Evolutionary conservation across 805 yeast genomes (phyloP).

Genomic region (Kazachstania viticola): DNA sequence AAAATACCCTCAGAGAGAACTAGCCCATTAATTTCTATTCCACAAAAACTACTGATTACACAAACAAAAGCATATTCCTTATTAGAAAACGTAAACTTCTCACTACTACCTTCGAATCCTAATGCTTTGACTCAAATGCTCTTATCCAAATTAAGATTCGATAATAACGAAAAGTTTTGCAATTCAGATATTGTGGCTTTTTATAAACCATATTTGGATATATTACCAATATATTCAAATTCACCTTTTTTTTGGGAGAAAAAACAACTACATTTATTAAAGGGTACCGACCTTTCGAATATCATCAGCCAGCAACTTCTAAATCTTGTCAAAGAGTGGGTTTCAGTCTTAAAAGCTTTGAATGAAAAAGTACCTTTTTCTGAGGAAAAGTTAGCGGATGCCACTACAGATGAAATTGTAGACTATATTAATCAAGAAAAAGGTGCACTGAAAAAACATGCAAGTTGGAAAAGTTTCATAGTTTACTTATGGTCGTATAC

Average conservation of each 20-base stretch:
- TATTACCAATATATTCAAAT: conserved; percentile 38
- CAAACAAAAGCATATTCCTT: conserved; percentile 25
- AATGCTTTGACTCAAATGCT: conserved; percentile 29
- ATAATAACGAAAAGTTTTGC: conserved; percentile 13
- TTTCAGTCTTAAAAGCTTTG: conserved; percentile 3
- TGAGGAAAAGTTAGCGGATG: background rate
- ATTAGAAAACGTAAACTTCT: conserved; percentile 11
- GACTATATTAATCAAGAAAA: conserved; percentile 1
- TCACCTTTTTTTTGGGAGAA: conserved; percentile 59
- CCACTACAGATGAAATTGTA: background rate
- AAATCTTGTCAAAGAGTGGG: conserved; percentile 51
- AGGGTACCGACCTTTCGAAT: conserved; percentile 61
- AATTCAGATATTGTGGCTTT: conserved; percentile 7
- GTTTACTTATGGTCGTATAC: conserved; percentile 67
- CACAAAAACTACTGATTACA: conserved; percentile 29
- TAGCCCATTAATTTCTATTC: conserved; percentile 29
- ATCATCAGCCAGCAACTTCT: conserved; percentile 38
- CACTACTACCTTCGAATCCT: conserved; percentile 8
- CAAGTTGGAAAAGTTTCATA: conserved; percentile 50
- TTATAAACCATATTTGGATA: conserved; percentile 36
- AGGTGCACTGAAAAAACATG: conserved; percentile 6
- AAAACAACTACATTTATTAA: conserved; percentile 37
- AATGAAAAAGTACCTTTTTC: conserved; percentile 1
- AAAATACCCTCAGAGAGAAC: conserved; percentile 2
- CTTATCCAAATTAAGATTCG: conserved; percentile 34